These are phyloP conservation scores for Diaporthe destruens DNA, from an alignment of 2,329 filamentous ascomycete genomes.

Conservation along the genomic window DNA sequence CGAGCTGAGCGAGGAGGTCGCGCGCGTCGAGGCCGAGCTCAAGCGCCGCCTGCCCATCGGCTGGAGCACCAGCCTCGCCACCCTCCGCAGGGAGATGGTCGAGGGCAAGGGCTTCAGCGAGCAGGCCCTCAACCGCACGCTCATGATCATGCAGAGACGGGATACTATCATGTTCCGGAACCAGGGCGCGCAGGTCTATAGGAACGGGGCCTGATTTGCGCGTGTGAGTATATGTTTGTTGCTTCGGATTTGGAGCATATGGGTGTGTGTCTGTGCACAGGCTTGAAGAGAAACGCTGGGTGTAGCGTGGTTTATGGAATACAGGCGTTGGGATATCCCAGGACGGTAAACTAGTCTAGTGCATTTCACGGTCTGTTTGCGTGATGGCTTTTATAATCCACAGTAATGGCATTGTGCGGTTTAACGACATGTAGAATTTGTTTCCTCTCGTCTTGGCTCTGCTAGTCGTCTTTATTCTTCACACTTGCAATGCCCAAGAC, in stretches of 20 bases:
- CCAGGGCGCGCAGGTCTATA: conserved; percentile 80
- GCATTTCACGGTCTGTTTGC: conserved; percentile 20
- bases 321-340: conserved; percentile 37
- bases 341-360: conserved; percentile 18
- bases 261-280: neutral
- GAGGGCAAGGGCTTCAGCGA: conserved; percentile 92
- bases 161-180: conserved; percentile 88
- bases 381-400: conserved; percentile 25
- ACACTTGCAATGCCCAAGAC: no score
- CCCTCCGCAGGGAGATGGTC: conserved; percentile 89
- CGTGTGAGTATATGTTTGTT: neutral
- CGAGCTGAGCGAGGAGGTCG: conserved; percentile 91
- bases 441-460: conserved; percentile 6
- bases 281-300: neutral
- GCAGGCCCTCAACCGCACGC: conserved; percentile 83
- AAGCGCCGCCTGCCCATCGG: conserved; percentile 90
- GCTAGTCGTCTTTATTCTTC: conserved; percentile 2
- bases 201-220: conserved; percentile 72
- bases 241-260: neutral
- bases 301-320: conserved; percentile 31
- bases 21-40: conserved; percentile 89
- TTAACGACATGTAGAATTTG: conserved; percentile 7
- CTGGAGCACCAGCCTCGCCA: conserved; percentile 92
- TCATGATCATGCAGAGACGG: conserved; percentile 87
- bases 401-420: conserved; percentile 11